These are phyloP conservation scores for Eragrostis tef DNA, from an alignment of 202 grass and related monocot genomes.

Conservation along the genomic window DNA sequence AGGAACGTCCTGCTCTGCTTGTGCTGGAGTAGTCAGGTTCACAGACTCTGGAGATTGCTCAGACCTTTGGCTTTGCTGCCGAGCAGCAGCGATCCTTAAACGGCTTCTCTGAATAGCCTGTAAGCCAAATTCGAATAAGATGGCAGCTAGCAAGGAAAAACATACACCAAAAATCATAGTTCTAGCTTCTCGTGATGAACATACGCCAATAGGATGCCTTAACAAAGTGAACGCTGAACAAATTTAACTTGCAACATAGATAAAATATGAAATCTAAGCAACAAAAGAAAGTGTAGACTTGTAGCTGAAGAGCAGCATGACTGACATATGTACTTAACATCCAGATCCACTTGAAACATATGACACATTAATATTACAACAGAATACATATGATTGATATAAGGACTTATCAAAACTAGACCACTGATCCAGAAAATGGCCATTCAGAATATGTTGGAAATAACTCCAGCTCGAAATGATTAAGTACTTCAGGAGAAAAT, in stretches of 20 bases:
- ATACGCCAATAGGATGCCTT: not conserved
- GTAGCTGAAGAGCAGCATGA: not conserved
- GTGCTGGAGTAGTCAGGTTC: slow-evolving; percentile 26
- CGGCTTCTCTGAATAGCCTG: slow-evolving; percentile 74
- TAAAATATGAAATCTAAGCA: slow-evolving; percentile 6
- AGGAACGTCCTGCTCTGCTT: slow-evolving; percentile 40
- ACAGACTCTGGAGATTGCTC: slow-evolving; percentile 40
- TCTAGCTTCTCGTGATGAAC: slow-evolving; percentile 17
- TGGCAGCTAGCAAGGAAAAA: slow-evolving; percentile 16
- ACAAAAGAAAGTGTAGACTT: not conserved
- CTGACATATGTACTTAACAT: not conserved
- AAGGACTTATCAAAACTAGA: slow-evolving; percentile 6
- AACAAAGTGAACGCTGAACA: slow-evolving; percentile 28
- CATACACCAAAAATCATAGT: not conserved
- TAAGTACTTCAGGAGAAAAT: not conserved
- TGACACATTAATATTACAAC: not conserved
- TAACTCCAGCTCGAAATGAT: not conserved
- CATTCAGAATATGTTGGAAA: slow-evolving; percentile 4
- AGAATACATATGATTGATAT: not conserved
- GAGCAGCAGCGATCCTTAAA: slow-evolving; percentile 48
- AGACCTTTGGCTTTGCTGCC: slow-evolving; percentile 40
- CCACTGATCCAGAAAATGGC: not conserved
- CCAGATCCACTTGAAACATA: not conserved
- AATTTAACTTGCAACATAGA: not conserved
- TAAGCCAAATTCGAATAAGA: slow-evolving; percentile 20